phyloP scores from a whole-genome alignment of 2,329 filamentous ascomycete species.

The Aspergillus ibericus region DNA sequence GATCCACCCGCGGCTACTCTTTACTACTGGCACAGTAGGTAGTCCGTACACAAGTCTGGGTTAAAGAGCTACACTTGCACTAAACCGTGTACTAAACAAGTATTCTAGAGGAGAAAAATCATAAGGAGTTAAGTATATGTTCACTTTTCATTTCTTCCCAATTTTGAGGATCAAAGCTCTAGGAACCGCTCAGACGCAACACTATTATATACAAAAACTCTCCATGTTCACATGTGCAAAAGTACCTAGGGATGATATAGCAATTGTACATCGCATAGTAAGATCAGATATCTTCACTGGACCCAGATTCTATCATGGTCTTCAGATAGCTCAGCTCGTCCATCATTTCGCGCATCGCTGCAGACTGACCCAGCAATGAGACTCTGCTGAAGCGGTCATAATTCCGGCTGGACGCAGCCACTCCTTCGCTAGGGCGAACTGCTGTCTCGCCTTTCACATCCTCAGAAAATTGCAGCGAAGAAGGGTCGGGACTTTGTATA shows the following conservation, averaged over 20 bases:
- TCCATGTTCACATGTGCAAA: background rate
- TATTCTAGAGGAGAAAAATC: background rate
- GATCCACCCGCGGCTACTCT: background rate
- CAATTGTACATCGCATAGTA: too few species aligned
- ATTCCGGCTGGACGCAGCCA: slow-evolving; percentile 2
- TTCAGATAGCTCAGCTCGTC: slow-evolving; percentile 55
- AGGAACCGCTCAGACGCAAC: background rate
- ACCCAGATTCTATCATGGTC: slow-evolving; percentile 44
- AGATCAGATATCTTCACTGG: slow-evolving; percentile 16
- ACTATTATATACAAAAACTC: background rate
- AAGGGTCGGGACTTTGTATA: slow-evolving; percentile 25
- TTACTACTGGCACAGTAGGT: background rate
- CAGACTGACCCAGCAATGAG: slow-evolving; percentile 30
- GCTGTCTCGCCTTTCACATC: slow-evolving; percentile 5
- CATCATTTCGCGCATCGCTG: slow-evolving; percentile 50
- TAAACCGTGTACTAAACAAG: background rate
- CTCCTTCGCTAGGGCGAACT: background rate
- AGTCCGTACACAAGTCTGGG: background rate
- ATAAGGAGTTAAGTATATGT: background rate
- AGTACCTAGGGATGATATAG: background rate
- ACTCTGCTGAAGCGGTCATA: slow-evolving; percentile 17
- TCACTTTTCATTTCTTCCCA: background rate
- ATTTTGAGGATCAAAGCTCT: background rate
- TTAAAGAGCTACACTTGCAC: too few species aligned
- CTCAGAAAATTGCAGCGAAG: slow-evolving; percentile 25